Evolutionary conservation across 2,329 filamentous ascomycete species (phyloP).

Genomic region (Chaetomiaceae sp.): DNA sequence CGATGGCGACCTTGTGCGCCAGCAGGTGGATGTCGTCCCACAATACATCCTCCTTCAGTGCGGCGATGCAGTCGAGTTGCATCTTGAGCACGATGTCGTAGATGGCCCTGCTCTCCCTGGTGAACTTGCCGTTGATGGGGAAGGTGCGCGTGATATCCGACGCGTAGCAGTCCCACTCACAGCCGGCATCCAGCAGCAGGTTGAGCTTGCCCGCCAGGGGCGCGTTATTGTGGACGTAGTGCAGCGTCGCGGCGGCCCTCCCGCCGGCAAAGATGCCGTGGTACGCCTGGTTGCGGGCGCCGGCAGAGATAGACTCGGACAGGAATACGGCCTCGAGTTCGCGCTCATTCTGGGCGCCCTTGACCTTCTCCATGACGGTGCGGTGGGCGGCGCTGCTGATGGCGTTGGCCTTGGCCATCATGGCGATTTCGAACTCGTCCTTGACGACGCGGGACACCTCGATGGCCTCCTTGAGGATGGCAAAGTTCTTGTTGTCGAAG

Average conservation of each 20-base stretch:
- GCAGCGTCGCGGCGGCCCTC: slow-evolving; percentile 74
- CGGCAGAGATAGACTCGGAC: slow-evolving; percentile 67
- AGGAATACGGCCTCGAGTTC: slow-evolving; percentile 81
- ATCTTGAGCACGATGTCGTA: slow-evolving; percentile 83
- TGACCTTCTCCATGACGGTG: slow-evolving; percentile 56
- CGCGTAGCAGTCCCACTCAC: slow-evolving; percentile 69
- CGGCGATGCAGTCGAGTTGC: slow-evolving; percentile 72
- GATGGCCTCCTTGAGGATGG: slow-evolving; percentile 56
- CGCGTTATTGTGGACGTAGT: slow-evolving; percentile 78
- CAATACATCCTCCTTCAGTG: slow-evolving; percentile 66
- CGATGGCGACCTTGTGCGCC: slow-evolving; percentile 77
- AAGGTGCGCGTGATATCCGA: slow-evolving; percentile 78
- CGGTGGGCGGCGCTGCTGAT: slow-evolving; percentile 65
- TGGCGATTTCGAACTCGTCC: slow-evolving; percentile 67
- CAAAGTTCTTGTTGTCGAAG: slow-evolving; percentile 60
- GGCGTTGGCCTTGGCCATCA: slow-evolving; percentile 67
- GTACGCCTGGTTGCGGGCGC: slow-evolving; percentile 80
- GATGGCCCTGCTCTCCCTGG: slow-evolving; percentile 63
- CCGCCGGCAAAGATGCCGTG: slow-evolving; percentile 80
- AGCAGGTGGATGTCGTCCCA: slow-evolving; percentile 80
- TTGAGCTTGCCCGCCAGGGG: slow-evolving; percentile 67
- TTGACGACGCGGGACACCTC: slow-evolving; percentile 66
- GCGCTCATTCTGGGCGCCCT: slow-evolving; percentile 66
- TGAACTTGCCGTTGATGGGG: slow-evolving; percentile 70
- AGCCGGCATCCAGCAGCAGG: slow-evolving; percentile 78